A percentile compares a stretch with the other conserved stretches of the same genome.
Conservation (phyloP, 805 yeast species). For the Suhomyces sp. region DNA sequence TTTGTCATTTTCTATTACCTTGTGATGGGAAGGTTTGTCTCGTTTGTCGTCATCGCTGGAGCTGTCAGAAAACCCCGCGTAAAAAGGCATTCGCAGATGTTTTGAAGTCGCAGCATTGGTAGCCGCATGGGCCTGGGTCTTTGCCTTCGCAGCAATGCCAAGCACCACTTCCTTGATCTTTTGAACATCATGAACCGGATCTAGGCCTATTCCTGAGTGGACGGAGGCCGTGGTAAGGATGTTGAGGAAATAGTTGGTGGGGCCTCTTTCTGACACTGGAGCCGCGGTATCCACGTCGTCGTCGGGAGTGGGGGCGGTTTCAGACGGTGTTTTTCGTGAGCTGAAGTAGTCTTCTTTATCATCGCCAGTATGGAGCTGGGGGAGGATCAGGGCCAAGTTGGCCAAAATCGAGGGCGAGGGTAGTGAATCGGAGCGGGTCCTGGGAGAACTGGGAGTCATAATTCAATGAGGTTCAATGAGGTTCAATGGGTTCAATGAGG, state of each 20-base stretch:
- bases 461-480: too few relatives aligned
- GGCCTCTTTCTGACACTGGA: conserved; percentile 21
- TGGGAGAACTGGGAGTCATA: too few relatives aligned
- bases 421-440: too few relatives aligned
- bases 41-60: background rate
- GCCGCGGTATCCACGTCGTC: conserved; percentile 33
- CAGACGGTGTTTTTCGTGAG: background rate
- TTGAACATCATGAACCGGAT: background rate
- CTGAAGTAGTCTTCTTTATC: conserved; percentile 3
- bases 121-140: background rate
- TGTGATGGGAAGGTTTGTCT: too few relatives aligned
- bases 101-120: background rate
- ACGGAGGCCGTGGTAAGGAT: conserved; percentile 32
- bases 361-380: too few relatives aligned
- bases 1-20: too few relatives aligned
- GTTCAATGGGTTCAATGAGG: too few relatives aligned
- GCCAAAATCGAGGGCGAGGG: conserved; percentile 7
- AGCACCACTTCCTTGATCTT: conserved; percentile 4
- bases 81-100: background rate
- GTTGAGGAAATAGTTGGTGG: conserved; percentile 27
- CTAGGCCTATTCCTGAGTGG: conserved; percentile 22
- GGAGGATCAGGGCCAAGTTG: conserved; percentile 6
- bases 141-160: background rate
- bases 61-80: conserved; percentile 1
- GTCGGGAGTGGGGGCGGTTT: conserved; percentile 5